These are phyloP conservation scores for Pseudogymnoascus sp. DNA, from an alignment of 2,329 filamentous ascomycete species.

Conservation along the genomic window DNA sequence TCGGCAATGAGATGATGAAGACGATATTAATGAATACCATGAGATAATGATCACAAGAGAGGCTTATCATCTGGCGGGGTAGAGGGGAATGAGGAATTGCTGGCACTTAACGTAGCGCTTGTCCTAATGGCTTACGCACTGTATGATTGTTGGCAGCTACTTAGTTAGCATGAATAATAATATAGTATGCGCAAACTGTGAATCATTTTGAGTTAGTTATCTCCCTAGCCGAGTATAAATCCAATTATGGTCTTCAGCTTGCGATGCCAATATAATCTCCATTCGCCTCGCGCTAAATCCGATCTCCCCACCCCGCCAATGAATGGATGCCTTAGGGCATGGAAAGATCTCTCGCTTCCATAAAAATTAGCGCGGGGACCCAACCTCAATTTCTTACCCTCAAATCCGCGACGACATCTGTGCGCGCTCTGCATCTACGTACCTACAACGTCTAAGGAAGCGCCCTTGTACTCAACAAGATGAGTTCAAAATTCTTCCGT, in stretches of 20 bases:
- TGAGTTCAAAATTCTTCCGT: conserved; percentile 10
- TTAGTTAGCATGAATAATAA: not conserved
- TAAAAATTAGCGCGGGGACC: conserved; percentile 11
- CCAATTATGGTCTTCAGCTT: not conserved
- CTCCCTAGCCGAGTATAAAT: not conserved
- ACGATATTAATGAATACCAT: conserved; percentile 77
- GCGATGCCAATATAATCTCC: not conserved
- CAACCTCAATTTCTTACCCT: conserved; percentile 9
- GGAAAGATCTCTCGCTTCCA: conserved; percentile 10
- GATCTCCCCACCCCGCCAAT: conserved; percentile 4
- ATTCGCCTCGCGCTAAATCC: conserved; percentile 2
- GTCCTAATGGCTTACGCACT: conserved; percentile 1
- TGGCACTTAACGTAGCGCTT: not conserved
- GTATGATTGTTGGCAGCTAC: not conserved
- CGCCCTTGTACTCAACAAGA: conserved; percentile 9
- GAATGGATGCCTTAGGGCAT: conserved; percentile 10
- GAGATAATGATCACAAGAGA: conserved; percentile 19
- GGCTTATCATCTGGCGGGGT: not conserved
- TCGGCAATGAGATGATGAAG: conserved; percentile 96
- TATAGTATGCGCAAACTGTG: not conserved
- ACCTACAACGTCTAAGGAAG: conserved; percentile 10
- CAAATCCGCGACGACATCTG: conserved; percentile 9
- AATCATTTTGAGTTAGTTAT: not conserved
- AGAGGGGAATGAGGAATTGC: not conserved
- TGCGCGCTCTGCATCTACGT: conserved; percentile 9